A percentile compares a stretch with the other conserved stretches of the same genome.
These are phyloP conservation scores for Globisporangium splendens DNA, from an alignment of 352 stramenopile species.

Conservation along the genomic window DNA sequence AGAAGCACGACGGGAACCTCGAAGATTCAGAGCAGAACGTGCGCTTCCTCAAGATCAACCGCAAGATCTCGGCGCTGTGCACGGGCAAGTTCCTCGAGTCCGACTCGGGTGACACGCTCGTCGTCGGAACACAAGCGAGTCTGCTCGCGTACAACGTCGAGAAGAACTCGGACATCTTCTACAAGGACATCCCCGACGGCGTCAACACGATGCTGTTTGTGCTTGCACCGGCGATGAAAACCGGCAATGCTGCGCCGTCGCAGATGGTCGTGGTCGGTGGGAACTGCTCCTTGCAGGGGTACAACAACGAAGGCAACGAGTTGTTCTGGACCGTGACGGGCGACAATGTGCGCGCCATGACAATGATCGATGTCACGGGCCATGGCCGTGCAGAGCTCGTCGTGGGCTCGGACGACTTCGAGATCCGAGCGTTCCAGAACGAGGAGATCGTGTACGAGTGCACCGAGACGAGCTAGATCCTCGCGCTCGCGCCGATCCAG, in stretches of 20 bases:
- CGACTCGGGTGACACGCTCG: slow-evolving; percentile 72
- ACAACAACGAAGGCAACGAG: slow-evolving; percentile 74
- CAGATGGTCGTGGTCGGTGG: slow-evolving; percentile 88
- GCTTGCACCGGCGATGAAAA: slow-evolving; percentile 35
- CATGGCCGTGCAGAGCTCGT: slow-evolving; percentile 75
- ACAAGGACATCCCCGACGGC: slow-evolving; percentile 86
- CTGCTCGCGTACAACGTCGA: slow-evolving; percentile 91
- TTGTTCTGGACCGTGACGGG: slow-evolving; percentile 91
- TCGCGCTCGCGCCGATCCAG: slow-evolving; percentile 66
- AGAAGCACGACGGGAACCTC: slow-evolving; percentile 44
- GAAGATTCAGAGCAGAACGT: slow-evolving; percentile 51
- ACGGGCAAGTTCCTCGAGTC: slow-evolving; percentile 63
- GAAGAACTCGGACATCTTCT: slow-evolving; percentile 93
- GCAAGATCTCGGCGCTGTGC: slow-evolving; percentile 75
- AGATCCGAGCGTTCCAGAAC: slow-evolving; percentile 85
- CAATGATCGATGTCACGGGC: slow-evolving; percentile 69
- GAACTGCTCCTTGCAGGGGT: slow-evolving; percentile 92
- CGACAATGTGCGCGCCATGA: slow-evolving; percentile 86
- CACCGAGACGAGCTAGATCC: slow-evolving; percentile 82
- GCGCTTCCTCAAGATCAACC: slow-evolving; percentile 92
- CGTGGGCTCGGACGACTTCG: slow-evolving; percentile 90
- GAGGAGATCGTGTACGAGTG: slow-evolving; percentile 89
- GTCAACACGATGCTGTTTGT: slow-evolving; percentile 84
- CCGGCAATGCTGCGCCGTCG: slow-evolving; percentile 22
- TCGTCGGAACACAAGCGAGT: slow-evolving; percentile 89